Base-by-base conservation (phyloP, 768 basidiomycete species). In the Ramaria rubella region DNA sequence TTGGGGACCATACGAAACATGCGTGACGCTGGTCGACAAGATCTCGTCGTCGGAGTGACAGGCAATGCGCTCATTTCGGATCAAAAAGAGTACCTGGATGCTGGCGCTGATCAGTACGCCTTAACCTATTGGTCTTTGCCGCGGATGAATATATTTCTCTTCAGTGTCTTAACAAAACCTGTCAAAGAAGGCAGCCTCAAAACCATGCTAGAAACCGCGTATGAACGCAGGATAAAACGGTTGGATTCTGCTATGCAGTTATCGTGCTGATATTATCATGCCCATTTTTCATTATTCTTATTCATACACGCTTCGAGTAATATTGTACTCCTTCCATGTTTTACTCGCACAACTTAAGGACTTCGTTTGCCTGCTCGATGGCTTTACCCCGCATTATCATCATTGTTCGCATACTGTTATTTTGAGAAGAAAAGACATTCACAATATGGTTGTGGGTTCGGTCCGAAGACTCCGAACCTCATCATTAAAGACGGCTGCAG, bases 151-250 rank as follows among this genome's bases (percentile, higher is more conserved):
- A 49, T 4, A 53, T 15, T n/a, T 49, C 27, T 57, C 57, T 15
- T n/a, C 55, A 89, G 86, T 53, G 81, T 91, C 17, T 69, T 91
- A 58, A 90, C 86, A 46, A 91, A 91, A 70, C 88, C 89, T 0
- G 88, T 90, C 2, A 69, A 77, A 23, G 86, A 89, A 69, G 76
- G 73, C 52, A 75, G 71, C 59, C 60, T 79, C 15, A 70, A 70
- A 23, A 65, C 64, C 21, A 75, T 78, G 71, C 64, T 79, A 55
- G 66, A 49, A 45, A 69, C 75, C 50, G 77, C 76, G 2, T 70
- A 72, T 33, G 76, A 74, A 59, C 75, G 75, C 29, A 69, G 75
- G 21, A 23, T 34, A 14, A 51, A 36, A 24, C 29, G 49, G 24
- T 8, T 51, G 9, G 15, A 36, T 51, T 29, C 49, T 5, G 49